These are phyloP conservation scores for Tetrapisispora taiwanensis DNA, from an alignment of 805 yeast species.

Conservation along the genomic window DNA sequence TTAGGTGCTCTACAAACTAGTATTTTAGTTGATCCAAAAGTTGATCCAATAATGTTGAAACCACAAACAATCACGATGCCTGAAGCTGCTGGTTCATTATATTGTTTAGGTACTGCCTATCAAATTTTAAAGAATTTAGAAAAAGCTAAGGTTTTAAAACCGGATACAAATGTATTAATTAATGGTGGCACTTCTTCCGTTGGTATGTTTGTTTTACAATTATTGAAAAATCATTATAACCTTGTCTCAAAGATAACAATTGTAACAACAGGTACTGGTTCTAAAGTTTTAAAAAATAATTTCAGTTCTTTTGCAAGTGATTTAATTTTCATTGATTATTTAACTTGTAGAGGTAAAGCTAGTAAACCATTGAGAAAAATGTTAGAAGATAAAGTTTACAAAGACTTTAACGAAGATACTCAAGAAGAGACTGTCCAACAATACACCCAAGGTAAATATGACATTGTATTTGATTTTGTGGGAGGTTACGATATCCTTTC, in stretches of 20 bases:
- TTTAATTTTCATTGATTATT: constrained; percentile 29
- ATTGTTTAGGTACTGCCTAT: constrained; percentile 55
- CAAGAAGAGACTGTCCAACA: constrained; percentile 19
- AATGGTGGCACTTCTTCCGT: constrained; percentile 76
- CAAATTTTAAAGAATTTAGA: constrained; percentile 30
- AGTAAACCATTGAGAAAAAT: constrained; percentile 25
- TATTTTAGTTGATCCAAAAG: constrained; percentile 42
- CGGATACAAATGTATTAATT: constrained; percentile 44
- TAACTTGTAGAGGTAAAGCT: constrained; percentile 26
- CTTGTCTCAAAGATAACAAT: constrained; percentile 43
- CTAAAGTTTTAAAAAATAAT: constrained; percentile 31
- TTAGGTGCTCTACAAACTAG: constrained; percentile 52
- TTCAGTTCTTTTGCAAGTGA: constrained; percentile 33
- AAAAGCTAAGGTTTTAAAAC: constrained; percentile 24
- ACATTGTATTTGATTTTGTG: constrained; percentile 56
- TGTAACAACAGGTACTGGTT: constrained; percentile 47
- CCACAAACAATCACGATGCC: constrained; percentile 38
- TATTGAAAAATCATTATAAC: constrained; percentile 43
- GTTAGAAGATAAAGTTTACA: constrained; percentile 28
- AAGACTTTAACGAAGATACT: constrained; percentile 25
- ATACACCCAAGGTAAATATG: constrained; percentile 41
- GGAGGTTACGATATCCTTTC: constrained; percentile 52
- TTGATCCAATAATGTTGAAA: constrained; percentile 38
- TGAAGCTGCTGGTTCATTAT: constrained; percentile 57
- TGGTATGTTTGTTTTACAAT: constrained; percentile 51